Evolutionary conservation across 2,329 filamentous ascomycete species (phyloP), one percentile per base, ranked within the genome.

Genomic region (Clarireedia monteithiana): DNA sequence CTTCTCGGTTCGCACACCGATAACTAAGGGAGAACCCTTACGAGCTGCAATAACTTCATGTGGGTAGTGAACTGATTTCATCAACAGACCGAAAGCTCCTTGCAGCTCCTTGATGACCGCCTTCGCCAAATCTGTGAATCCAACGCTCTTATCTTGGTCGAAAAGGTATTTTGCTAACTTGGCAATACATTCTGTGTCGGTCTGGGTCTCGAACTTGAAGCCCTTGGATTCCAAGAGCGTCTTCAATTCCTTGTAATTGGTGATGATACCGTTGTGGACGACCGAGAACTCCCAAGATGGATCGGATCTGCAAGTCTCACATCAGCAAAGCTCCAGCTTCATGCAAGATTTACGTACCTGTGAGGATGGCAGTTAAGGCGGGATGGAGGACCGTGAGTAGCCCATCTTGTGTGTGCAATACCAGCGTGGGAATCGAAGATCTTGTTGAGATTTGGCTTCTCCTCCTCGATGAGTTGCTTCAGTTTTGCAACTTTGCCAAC

Each of bases 181-280:
- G 65, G 94, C 94, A 74, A 99, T 99, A 75, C 92, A 96, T 78
- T 99, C 94, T 53, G 94, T 99, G 71, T 99, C 94, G 64, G 94
- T 99, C 76, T 99, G 92, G 52, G 94, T 99, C 85, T 99, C 94
- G 73, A 99, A 99, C 70, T 86, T 88, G 85, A 96, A 95, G 71
- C 94, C 94, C 83, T 97, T 99, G 80, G 81, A 82, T 76, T 87
- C 83, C 66, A 99, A 82, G 62, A 99, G 85, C 61, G 88, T 89
- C 84, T 92, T 96, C 68, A 99, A 79, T 78, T 99, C 94, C 82
- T 99, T 99, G 84, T 99, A 99, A 83, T 99, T 99, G 79, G 94
- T 99, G 76, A 99, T 99, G 81, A 99, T 99, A 71, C 94, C 94
- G 77, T 99, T 99, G 86, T 99, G 94, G 60, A 97, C 94, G 67